Conservation (phyloP, 805 yeast genomes). For the Candida piceae region DNA sequence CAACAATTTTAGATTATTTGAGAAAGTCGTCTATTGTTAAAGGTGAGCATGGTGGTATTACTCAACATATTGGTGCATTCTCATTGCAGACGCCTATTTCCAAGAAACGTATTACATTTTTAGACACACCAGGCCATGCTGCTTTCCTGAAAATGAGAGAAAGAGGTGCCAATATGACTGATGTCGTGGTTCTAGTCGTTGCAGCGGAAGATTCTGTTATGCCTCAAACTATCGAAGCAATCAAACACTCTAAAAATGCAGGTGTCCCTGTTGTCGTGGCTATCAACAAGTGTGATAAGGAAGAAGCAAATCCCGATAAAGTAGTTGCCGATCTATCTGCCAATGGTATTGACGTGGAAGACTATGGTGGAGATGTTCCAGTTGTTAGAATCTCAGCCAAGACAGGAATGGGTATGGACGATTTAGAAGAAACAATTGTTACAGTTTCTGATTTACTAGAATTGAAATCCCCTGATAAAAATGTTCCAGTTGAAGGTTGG, state of each 20-base stretch:
- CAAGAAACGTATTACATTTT: conserved; percentile 73
- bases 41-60: conserved; percentile 91
- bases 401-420: conserved; percentile 86
- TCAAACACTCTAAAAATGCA: conserved; percentile 81
- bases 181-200: conserved; percentile 85
- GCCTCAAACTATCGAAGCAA: conserved; percentile 97
- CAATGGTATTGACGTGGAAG: conserved; percentile 80
- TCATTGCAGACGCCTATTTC: conserved; percentile 75
- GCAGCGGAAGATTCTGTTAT: conserved; percentile 97
- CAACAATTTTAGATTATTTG: conserved; percentile 83
- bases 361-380: conserved; percentile 93
- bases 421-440: conserved; percentile 82
- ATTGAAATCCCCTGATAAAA: conserved; percentile 53
- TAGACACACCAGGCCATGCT: conserved; percentile 98
- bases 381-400: conserved; percentile 83
- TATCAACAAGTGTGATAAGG: conserved; percentile 84
- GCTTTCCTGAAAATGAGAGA: conserved; percentile 95
- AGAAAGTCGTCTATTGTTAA: conserved; percentile 80
- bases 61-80: conserved; percentile 97
- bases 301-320: conserved; percentile 66
- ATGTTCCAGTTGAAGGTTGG: conserved; percentile 74
- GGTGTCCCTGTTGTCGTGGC: conserved; percentile 87
- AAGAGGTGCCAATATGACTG: conserved; percentile 92
- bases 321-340: conserved; percentile 74
- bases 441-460: conserved; percentile 83